A percentile compares a stretch with the other conserved stretches of the same genome.
phyloP scores from a whole-genome alignment of 2,329 filamentous ascomycete species.

The Colletotrichum siamense region DNA sequence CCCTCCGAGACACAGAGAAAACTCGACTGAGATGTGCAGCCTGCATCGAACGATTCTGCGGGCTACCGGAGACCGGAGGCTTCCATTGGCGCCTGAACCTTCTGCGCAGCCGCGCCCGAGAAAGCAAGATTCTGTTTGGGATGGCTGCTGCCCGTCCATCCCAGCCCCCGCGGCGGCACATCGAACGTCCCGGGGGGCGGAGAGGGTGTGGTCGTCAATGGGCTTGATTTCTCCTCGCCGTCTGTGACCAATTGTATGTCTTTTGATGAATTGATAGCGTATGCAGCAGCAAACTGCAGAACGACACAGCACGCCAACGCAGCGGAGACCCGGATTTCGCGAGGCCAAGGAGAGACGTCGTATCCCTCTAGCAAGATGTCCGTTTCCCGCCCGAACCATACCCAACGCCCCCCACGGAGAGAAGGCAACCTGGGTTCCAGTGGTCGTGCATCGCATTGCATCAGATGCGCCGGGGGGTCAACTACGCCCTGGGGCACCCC shows the following conservation, averaged over 20 bases:
- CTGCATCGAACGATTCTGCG: conserved; percentile 20
- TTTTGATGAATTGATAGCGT: not conserved
- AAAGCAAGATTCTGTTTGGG: not conserved
- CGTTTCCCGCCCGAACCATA: not conserved
- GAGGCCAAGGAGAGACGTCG: not conserved
- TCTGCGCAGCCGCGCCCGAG: not conserved
- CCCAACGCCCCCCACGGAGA: not conserved
- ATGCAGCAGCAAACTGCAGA: not conserved
- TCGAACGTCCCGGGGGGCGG: not conserved
- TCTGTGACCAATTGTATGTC: not conserved
- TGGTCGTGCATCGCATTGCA: conserved; percentile 16
- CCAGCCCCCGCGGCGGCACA: not conserved
- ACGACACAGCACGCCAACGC: not conserved
- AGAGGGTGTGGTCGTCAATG: conserved; percentile 17
- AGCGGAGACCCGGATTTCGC: not conserved
- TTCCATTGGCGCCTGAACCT: not conserved
- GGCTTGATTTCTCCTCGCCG: not conserved
- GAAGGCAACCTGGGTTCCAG: not conserved
- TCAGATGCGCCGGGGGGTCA: not conserved
- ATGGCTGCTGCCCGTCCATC: not conserved
- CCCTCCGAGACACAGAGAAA: not conserved
- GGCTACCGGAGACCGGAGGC: not conserved
- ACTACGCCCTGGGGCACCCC: not conserved
- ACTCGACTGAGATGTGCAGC: conserved; percentile 9
- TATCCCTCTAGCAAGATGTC: not conserved